Percentiles rank a stretch among this genome's conserved stretches.
Evolutionary conservation across 805 yeast species (phyloP).

Genomic region (Kuraishia molischiana): DNA sequence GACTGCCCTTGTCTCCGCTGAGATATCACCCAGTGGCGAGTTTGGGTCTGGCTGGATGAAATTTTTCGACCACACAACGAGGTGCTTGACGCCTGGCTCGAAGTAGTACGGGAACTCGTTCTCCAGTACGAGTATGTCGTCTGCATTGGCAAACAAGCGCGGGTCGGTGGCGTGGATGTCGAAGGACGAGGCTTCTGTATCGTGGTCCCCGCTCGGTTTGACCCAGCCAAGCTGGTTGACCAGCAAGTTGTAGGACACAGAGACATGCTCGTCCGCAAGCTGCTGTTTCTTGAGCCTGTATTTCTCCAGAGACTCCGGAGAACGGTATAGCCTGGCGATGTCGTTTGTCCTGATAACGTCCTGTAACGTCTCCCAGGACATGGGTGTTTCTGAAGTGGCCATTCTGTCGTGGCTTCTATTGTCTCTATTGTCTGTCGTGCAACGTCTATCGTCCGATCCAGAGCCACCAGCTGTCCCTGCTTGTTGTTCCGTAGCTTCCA

Average conservation of each 20-base stretch:
- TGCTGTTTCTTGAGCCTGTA: slow-evolving; percentile 36
- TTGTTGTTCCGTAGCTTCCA: too few species aligned
- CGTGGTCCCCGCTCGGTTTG: slow-evolving; percentile 25
- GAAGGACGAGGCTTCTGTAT: slow-evolving; percentile 7
- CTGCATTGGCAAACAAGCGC: slow-evolving; percentile 28
- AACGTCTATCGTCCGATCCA: too few species aligned
- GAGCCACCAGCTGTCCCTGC: too few species aligned
- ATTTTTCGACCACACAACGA: slow-evolving; percentile 61
- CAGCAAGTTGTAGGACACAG: slow-evolving; percentile 40
- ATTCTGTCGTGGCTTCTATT: too few species aligned
- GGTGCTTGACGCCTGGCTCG: slow-evolving; percentile 38
- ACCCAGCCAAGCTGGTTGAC: slow-evolving; percentile 5
- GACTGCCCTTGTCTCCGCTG: slow-evolving; percentile 25
- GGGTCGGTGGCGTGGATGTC: slow-evolving; percentile 19
- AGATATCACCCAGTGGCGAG: slow-evolving; percentile 42
- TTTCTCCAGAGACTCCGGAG: slow-evolving; percentile 26
- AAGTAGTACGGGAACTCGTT: slow-evolving; percentile 67
- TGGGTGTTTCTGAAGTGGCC: slow-evolving; percentile 17
- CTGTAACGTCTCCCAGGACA: slow-evolving; percentile 35
- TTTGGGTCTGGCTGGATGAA: slow-evolving; percentile 41
- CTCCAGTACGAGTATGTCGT: slow-evolving; percentile 33
- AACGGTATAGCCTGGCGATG: slow-evolving; percentile 40
- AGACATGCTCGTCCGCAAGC: slow-evolving; percentile 22
- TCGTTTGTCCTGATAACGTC: slow-evolving; percentile 28
- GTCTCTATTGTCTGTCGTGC: too few species aligned